These are phyloP conservation scores for Lolium multiflorum DNA, from an alignment of 176 grass and related monocot genomes.

Conservation along the genomic window DNA sequence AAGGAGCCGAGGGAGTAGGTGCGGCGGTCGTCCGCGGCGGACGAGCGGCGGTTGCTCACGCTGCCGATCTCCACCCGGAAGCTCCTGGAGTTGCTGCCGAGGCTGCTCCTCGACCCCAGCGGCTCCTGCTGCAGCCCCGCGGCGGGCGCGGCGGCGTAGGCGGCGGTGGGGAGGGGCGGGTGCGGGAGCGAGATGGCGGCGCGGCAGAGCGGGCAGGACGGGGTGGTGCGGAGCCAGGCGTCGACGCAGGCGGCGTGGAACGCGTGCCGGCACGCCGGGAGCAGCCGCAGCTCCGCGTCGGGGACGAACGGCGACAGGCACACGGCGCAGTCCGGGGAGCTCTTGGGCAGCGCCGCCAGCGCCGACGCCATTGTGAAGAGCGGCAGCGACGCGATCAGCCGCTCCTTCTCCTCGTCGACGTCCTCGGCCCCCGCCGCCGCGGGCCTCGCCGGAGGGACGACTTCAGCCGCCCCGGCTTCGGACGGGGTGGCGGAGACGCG, in stretches of 20 bases:
- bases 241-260: constrained; percentile 91
- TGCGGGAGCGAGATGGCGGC: constrained; percentile 67
- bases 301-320: constrained; percentile 83
- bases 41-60: constrained; percentile 71
- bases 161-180: constrained; percentile 54
- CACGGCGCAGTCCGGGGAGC: constrained; percentile 87
- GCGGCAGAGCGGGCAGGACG: constrained; percentile 93
- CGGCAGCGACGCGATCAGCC: constrained; percentile 81
- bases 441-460: background rate
- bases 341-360: constrained; percentile 76
- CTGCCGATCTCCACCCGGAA: constrained; percentile 91
- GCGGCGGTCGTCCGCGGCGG: constrained; percentile 47
- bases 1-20: constrained; percentile 84
- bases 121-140: background rate
- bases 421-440: background rate
- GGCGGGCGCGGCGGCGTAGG: background rate
- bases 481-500: background rate
- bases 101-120: constrained; percentile 31
- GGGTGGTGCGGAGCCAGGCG: constrained; percentile 84
- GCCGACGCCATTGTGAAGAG: constrained; percentile 85
- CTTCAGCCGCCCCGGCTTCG: background rate
- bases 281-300: constrained; percentile 80
- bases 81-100: constrained; percentile 51
- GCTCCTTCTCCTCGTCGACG: constrained; percentile 61
- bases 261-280: constrained; percentile 88